Base-by-base conservation (phyloP, 1,139 yeast genomes). In the Tardiomyces digboiensis region DNA sequence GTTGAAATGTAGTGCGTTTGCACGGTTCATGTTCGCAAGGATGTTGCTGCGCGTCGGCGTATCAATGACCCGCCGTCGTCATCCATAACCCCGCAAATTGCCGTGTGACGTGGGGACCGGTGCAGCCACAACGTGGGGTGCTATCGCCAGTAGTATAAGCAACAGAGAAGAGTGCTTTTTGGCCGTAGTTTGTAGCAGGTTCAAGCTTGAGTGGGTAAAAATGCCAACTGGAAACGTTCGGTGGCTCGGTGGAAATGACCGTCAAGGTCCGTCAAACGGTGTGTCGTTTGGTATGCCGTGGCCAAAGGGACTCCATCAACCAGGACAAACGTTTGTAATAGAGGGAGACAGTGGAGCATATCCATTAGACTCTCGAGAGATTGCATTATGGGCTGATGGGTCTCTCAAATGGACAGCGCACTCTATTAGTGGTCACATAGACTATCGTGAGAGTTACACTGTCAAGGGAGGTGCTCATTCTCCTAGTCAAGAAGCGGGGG, bases 321-420 rank as follows among this genome's bases (percentile, higher is more conserved):
- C 39, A 7, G 26, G 36, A 4, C 33, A 39, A 18, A 22, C 20
- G n/a, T 39, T 36, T 38, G 22, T 19, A 13, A n/a, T 39, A 13
- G 33, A 26, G 13, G 19, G 13, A 4, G 13, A 3, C 12, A 19
- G 21, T 12, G 6, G 22, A 8, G 21, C 18, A 18, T 33, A 12
- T 13, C 44, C 46, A 3, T 38, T 43, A 14, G 49, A 42, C 20
- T 46, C 50, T 12, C 36, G 46, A 40, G 18, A 39, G 8, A 16
- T 43, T 18, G 49, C 50, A 1, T 45, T 38, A 18, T 49, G 52
- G 51, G 47, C 49, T 10, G 46, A 49, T 36, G 49, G 45, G 2
- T 42, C 47, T 19, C 42, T 48, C 2, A 49, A 49, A 20, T 49
- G 52, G 52, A 45, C 46, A 2, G 29, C 44, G 7, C 52, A 48